A percentile compares a stretch with the other conserved stretches of the same genome.
phyloP scores from a whole-genome alignment of 2,329 filamentous ascomycete species.

The Pseudogymnoascus sp. region DNA sequence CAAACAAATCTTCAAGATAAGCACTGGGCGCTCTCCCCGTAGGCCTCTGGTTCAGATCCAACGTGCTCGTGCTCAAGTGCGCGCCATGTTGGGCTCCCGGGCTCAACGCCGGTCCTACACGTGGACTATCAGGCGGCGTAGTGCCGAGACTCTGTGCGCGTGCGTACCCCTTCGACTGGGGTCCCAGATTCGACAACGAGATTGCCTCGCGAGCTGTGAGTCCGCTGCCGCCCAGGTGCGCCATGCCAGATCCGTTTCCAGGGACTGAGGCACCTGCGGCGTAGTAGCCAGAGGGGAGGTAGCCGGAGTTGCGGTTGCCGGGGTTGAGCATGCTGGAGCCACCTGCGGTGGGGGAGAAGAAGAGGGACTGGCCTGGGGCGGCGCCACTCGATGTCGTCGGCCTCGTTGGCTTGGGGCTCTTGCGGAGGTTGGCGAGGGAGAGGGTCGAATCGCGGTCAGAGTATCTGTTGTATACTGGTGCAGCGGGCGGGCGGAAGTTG shows the following conservation, averaged over 20 bases:
- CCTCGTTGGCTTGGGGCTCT: slow-evolving; percentile 25
- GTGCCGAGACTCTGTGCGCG: slow-evolving; percentile 36
- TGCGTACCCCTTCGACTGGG: slow-evolving; percentile 43
- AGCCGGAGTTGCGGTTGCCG: slow-evolving; percentile 63
- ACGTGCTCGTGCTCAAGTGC: slow-evolving; percentile 54
- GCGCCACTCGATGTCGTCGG: slow-evolving; percentile 25
- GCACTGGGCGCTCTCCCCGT: slow-evolving; percentile 69
- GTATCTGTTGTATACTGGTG: slow-evolving; percentile 57
- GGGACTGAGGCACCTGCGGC: slow-evolving; percentile 47
- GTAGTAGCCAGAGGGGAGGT: slow-evolving; percentile 88
- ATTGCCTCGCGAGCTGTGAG: slow-evolving; percentile 35
- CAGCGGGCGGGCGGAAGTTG: slow-evolving; percentile 45
- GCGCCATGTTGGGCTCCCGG: slow-evolving; percentile 14
- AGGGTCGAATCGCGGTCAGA: slow-evolving; percentile 39
- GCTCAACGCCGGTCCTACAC: slow-evolving; percentile 29
- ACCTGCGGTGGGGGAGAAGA: slow-evolving; percentile 89
- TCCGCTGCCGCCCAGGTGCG: slow-evolving; percentile 32
- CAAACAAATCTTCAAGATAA: slow-evolving; percentile 83
- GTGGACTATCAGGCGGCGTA: slow-evolving; percentile 56
- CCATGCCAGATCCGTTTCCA: slow-evolving; percentile 27
- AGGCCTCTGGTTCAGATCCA: slow-evolving; percentile 55
- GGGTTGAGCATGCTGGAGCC: slow-evolving; percentile 46
- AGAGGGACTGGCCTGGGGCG: slow-evolving; percentile 43
- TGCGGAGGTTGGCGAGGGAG: slow-evolving; percentile 24
- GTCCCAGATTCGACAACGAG: slow-evolving; percentile 48